These are phyloP conservation scores for Geranium brycei DNA, from an alignment of 345 rosid species.

Conservation along the genomic window DNA sequence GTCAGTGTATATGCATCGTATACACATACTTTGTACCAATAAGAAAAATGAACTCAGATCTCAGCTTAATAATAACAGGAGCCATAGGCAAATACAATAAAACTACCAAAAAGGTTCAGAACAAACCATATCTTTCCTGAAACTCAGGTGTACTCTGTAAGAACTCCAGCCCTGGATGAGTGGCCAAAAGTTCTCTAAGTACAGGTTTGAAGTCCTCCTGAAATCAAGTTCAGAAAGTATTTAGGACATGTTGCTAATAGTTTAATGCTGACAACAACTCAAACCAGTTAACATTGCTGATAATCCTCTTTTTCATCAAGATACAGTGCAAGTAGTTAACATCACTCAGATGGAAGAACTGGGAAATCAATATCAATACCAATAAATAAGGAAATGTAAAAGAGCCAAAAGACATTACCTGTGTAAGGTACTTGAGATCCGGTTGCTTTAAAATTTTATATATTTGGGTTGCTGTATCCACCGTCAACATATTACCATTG, in stretches of 20 bases:
- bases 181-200: slow-evolving; percentile 74
- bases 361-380: not conserved
- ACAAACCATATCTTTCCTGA: slow-evolving; percentile 98
- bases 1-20: not conserved
- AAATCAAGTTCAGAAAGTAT: slow-evolving; percentile 7
- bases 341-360: not conserved
- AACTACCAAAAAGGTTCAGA: slow-evolving; percentile 4
- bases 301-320: not conserved
- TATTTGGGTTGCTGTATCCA: slow-evolving; percentile 57
- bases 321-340: not conserved
- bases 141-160: slow-evolving; percentile 95
- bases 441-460: slow-evolving; percentile 65
- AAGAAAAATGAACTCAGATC: not conserved
- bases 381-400: not conserved
- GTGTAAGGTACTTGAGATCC: slow-evolving; percentile 49
- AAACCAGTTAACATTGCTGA: not conserved
- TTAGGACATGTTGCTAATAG: slow-evolving; percentile 4
- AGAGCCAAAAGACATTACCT: slow-evolving; percentile 31
- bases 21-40: not conserved
- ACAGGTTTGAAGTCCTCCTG: slow-evolving; percentile 91
- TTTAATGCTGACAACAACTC: not conserved
- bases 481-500: slow-evolving; percentile 48
- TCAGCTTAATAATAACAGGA: not conserved
- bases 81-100: no score
- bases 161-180: slow-evolving; percentile 96